Conservation (phyloP, 805 yeast species). For the Priceomyces fermenticarens region DNA sequence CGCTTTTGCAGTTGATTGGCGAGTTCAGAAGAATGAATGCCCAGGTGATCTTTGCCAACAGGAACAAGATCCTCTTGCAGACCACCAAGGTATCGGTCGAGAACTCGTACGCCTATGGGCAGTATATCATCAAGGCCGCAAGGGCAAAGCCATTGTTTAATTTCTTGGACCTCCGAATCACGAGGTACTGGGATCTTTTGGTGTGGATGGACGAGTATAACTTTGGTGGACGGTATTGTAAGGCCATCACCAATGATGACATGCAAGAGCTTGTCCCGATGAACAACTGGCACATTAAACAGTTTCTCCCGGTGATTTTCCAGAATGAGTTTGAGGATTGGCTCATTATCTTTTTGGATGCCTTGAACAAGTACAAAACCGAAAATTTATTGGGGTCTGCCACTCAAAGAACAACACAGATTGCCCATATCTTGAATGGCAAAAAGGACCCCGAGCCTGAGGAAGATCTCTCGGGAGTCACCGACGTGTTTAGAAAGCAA, state of each 20-base stretch:
- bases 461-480: slow-evolving; percentile 42
- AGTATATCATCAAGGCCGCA: slow-evolving; percentile 73
- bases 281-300: slow-evolving; percentile 75
- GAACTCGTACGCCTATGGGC: slow-evolving; percentile 87
- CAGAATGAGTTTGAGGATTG: slow-evolving; percentile 87
- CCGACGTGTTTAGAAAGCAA: slow-evolving; percentile 55
- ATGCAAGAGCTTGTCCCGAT: slow-evolving; percentile 47
- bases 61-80: slow-evolving; percentile 67
- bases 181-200: slow-evolving; percentile 86
- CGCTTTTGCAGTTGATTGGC: slow-evolving; percentile 73
- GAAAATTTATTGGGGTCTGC: slow-evolving; percentile 38
- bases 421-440: slow-evolving; percentile 51
- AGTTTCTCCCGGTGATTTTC: slow-evolving; percentile 69
- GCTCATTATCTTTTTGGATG: slow-evolving; percentile 73
- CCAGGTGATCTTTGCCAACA: slow-evolving; percentile 70
- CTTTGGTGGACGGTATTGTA: slow-evolving; percentile 69
- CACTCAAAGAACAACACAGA: slow-evolving; percentile 58
- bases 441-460: slow-evolving; percentile 34
- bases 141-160: slow-evolving; percentile 79
- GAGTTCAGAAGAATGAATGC: slow-evolving; percentile 83
- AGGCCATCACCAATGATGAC: slow-evolving; percentile 42
- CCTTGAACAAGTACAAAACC: slow-evolving; percentile 56
- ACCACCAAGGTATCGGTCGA: slow-evolving; percentile 79
- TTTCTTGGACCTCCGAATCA: slow-evolving; percentile 71
- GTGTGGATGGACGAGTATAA: slow-evolving; percentile 94